Evolutionary conservation across 768 basidiomycete species (phyloP).

Genomic region (Terana coerulea): DNA sequence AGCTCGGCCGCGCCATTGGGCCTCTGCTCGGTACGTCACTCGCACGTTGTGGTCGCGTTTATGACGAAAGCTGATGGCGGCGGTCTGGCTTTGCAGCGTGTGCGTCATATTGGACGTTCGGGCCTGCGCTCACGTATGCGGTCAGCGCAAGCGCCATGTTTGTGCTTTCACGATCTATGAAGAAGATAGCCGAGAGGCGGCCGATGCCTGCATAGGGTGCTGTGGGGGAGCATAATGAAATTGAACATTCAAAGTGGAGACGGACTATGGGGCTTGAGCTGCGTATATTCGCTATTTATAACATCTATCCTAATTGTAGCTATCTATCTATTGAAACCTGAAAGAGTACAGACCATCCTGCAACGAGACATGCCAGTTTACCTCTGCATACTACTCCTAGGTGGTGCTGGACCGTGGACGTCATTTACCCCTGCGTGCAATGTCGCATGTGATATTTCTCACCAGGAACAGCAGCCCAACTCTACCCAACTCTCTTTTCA

Average conservation of each 20-base stretch:
- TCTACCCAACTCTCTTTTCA: no score
- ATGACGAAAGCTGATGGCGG: constrained; percentile 17
- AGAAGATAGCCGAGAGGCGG: constrained; percentile 18
- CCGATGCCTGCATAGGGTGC: background rate
- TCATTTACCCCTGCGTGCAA: no score
- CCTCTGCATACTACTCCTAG: no score
- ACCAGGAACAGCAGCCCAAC: no score
- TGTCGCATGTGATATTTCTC: no score
- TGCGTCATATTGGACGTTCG: constrained; percentile 85
- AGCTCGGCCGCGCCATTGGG: constrained; percentile 89
- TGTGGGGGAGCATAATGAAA: background rate
- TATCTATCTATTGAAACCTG: no score
- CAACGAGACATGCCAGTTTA: no score
- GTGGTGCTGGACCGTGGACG: no score
- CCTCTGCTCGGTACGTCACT: constrained; percentile 72
- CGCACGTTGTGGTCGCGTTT: background rate
- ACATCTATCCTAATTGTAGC: background rate
- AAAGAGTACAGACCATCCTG: no score
- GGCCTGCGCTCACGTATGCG: constrained; percentile 73
- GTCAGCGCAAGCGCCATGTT: constrained; percentile 64
- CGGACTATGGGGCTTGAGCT: background rate
- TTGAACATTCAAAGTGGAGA: no score
- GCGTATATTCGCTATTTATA: background rate
- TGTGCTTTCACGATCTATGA: constrained; percentile 55
- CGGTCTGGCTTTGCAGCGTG: constrained; percentile 49